Evolutionary conservation across 2,329 filamentous ascomycete species (phyloP).

Genomic region (Sporothrix protearum): DNA sequence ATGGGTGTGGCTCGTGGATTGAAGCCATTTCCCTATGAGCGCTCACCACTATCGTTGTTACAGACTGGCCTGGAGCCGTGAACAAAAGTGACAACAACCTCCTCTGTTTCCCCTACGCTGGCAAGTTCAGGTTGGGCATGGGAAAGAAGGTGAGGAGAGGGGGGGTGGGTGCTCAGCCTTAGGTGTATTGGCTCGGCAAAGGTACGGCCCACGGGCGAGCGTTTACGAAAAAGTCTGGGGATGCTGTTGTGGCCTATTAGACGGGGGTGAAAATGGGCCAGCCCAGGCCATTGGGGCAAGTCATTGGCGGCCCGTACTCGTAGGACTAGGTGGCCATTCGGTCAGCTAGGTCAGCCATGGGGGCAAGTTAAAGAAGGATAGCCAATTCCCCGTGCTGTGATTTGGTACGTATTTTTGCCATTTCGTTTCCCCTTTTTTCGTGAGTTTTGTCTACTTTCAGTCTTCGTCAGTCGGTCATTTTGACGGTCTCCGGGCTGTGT

Average conservation of each 20-base stretch:
- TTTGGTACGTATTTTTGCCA: conserved; percentile 7
- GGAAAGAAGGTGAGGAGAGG: not conserved
- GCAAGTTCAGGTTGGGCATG: conserved; percentile 1
- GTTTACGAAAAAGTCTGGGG: not conserved
- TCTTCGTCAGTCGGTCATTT: not conserved
- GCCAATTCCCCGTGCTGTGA: conserved; percentile 10
- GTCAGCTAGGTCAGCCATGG: not conserved
- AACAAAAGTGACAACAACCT: not conserved
- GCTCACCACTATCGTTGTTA: not conserved
- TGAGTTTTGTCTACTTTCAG: not conserved
- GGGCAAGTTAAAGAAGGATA: not conserved
- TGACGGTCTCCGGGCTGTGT: not conserved
- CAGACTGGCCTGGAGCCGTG: not conserved
- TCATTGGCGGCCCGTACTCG: too few species aligned
- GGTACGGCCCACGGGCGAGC: conserved; percentile 7
- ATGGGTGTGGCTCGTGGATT: not conserved
- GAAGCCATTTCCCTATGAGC: not conserved
- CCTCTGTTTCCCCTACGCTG: not conserved
- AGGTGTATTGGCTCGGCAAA: conserved; percentile 11
- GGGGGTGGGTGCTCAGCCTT: conserved; percentile 4
- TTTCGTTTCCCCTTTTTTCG: not conserved
- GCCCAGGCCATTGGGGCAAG: not conserved
- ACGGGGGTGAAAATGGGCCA: not conserved
- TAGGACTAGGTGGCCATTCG: not conserved
- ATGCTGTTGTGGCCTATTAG: not conserved